These are phyloP conservation scores for Podospora fimiseda DNA, from an alignment of 495 filamentous ascomycete species.

Conservation along the genomic window DNA sequence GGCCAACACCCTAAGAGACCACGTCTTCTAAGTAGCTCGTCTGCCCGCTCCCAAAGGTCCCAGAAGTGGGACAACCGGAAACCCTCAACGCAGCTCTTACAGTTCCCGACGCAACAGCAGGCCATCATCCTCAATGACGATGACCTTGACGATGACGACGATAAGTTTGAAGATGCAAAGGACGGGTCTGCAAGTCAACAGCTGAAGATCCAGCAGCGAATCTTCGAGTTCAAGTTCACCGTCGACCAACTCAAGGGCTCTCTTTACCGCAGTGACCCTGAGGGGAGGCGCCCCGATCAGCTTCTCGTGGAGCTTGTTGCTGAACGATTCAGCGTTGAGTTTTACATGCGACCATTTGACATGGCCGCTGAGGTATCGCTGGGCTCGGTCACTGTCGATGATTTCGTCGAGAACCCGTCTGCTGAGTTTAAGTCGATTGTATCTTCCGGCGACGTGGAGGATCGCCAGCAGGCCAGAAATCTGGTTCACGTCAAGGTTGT, in stretches of 20 bases:
- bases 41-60: slow-evolving; percentile 26
- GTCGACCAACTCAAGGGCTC: slow-evolving; percentile 91
- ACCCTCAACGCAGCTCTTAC: slow-evolving; percentile 35
- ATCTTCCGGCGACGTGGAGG: slow-evolving; percentile 75
- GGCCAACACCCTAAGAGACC: slow-evolving; percentile 49
- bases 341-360: slow-evolving; percentile 81
- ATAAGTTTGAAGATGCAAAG: slow-evolving; percentile 54
- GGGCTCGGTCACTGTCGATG: slow-evolving; percentile 82
- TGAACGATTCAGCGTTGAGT: slow-evolving; percentile 79
- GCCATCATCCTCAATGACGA: slow-evolving; percentile 76
- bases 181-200: slow-evolving; percentile 53
- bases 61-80: slow-evolving; percentile 23
- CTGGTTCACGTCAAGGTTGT: slow-evolving; percentile 84
- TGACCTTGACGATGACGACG: slow-evolving; percentile 59
- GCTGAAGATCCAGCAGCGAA: slow-evolving; percentile 75
- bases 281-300: slow-evolving; percentile 67
- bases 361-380: slow-evolving; percentile 87
- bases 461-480: slow-evolving; percentile 60
- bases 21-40: slow-evolving; percentile 36
- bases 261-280: slow-evolving; percentile 77
- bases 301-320: slow-evolving; percentile 87
- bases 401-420: slow-evolving; percentile 81
- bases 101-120: slow-evolving; percentile 58
- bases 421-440: slow-evolving; percentile 96
- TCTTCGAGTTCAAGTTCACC: slow-evolving; percentile 92